Evolutionary conservation across 1,284 basidiomycete species (phyloP), one percentile per base, ranked within the genome.

Genomic region (Sutorius eximius): DNA sequence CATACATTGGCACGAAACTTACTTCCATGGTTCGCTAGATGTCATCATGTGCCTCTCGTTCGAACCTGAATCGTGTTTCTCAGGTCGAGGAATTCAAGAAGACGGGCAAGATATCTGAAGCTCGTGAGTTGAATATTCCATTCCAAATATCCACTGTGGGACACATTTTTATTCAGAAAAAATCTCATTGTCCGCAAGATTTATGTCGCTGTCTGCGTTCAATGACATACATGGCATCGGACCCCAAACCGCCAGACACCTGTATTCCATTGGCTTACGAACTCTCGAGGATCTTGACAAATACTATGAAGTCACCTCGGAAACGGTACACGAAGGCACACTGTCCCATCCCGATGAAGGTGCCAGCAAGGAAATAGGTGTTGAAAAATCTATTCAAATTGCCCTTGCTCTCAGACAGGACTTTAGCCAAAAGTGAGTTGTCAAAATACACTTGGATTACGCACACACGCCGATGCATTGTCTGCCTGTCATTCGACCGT

Each of bases 221-320:
- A 75, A 79, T n/a, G 75, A 78, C 2, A 72, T 92, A 55, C 83
- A 93, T 51, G 87, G 89, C 8, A 84, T 93, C 34, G 90, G 89
- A 8, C 76, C 87, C 0, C 69, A 73, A n/a, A 87, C 79, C 3
- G 87, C 89, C 4, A 79, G 82, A 6, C 72, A 77, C 36, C 75
- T 90, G 5, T 88, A 84, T 65, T 78, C 79, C 22, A 73, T 79
- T 27, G 84, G 85, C 5, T 68, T 88, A 43, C 79, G 83, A 43
- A 83, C 79, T 0, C 63, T 88, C 15, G 76, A 81, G 6, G 83
- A 90, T 59, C 74, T 91, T 40, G 81, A 86, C 55, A 69, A 75
- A 38, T 86, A 87, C 61, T 89, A 86, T 61, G 82, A 83, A 53
- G 76, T 83, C 34, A 30, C 30, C 7, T 49, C 60, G 9, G 58